A percentile compares a stretch with the other conserved stretches of the same genome.
These are phyloP conservation scores for Digitaria exilis DNA, from an alignment of 202 grass and related monocot species.

Conservation along the genomic window DNA sequence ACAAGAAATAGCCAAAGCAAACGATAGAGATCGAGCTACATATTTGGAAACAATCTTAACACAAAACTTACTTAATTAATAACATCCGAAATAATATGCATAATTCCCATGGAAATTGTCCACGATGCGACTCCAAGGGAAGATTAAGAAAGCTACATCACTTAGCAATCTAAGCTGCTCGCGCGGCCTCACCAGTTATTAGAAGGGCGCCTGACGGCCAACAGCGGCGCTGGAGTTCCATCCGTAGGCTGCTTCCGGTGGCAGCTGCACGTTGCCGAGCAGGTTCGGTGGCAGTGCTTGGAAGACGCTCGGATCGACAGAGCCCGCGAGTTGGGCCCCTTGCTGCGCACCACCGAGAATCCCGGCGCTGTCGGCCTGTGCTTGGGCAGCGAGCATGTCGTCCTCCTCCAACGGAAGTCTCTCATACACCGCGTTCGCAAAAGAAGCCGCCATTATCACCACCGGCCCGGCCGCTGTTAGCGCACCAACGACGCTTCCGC, in stretches of 20 bases:
- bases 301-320: conserved; percentile 54
- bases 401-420: conserved; percentile 86
- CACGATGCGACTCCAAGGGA: conserved; percentile 31
- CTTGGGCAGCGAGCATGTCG: conserved; percentile 57
- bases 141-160: conserved; percentile 49
- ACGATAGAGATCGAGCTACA: conserved; percentile 38
- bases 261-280: conserved; percentile 79
- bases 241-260: conserved; percentile 63
- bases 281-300: conserved; percentile 78
- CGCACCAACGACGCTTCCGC: conserved; percentile 76
- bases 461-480: conserved; percentile 72
- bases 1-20: conserved; percentile 35
- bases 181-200: conserved; percentile 22
- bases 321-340: conserved; percentile 50
- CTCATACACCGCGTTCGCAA: conserved; percentile 94
- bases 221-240: conserved; percentile 56
- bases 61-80: conserved; percentile 37
- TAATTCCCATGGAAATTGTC: conserved; percentile 47
- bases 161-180: conserved; percentile 46
- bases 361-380: conserved; percentile 41
- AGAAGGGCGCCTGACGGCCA: conserved; percentile 52
- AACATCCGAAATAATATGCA: conserved; percentile 47
- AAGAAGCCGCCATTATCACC: conserved; percentile 95
- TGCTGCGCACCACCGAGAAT: conserved; percentile 55
- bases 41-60: conserved; percentile 52